Evolutionary conservation across 192 early-diverging fungal species (phyloP), one percentile per base, ranked within the genome.

Genomic region (Rhizophlyctis rosea): DNA sequence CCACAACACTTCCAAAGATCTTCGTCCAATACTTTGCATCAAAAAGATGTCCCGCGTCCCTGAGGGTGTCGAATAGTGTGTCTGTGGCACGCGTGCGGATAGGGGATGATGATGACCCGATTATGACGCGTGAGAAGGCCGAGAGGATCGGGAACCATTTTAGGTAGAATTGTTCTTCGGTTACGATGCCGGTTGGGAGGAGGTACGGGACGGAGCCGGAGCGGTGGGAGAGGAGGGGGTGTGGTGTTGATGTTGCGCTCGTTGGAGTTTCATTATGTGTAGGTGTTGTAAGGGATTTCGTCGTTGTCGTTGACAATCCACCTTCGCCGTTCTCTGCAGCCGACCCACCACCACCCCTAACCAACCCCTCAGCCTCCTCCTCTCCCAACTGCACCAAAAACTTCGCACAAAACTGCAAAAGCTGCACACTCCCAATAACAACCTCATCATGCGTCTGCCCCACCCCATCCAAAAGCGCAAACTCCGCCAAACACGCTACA

Each of bases 111-210:
- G 70, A 69, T 5, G 78, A 80, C 30, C 77, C 81, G 56, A 71
- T 74, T 1, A 76, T 65, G 34, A 83, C 70, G 25, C 78, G 61
- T n/a, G 78, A 78, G 24, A 80, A 72, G 18, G 77, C 71, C 16
- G 81, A 76, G 24, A 83, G 73, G 39, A 83, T 76, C 9, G 81
- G 81, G 62, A 81, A 83, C 81, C 81, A 83, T 48, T 77, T 77
- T 16, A 83, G 53, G 57, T 72, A 76, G 55, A 80, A 83, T 51
- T 83, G 81, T 21, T 83, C 81, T 54, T 83, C 81, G 59, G 66
- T 57, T 9, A 83, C 71, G 14, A 66, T 29, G 11, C 81, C 81
- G 53, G 62, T 62, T 5, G 67, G n/a, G 11, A 56, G 36, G 4
- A 80, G 44, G 56, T 78, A 76, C 5, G 81, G 75, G 49, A 73